Base-by-base conservation (phyloP, 1,284 basidiomycete genomes). In the Porodaedalea pini region DNA sequence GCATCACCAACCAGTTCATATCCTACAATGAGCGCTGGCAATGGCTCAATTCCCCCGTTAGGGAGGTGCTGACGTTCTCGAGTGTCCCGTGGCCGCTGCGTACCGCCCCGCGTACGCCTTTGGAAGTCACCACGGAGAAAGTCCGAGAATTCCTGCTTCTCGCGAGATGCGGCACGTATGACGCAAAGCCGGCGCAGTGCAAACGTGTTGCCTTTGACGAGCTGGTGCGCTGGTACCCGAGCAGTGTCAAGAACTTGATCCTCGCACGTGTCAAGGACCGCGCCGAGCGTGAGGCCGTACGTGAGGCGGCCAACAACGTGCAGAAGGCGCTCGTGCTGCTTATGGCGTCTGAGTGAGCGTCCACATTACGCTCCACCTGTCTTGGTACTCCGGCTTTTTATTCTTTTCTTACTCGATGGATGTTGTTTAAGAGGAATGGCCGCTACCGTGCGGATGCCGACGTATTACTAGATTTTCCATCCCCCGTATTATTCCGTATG, bases 171-270 rank as follows among this genome's bases (percentile, higher is more conserved):
- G 85, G 85, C 17, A 71, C 73, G 51, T 71, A 23, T 27, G 45
- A 13, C 6, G 8, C 13, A 13, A 31, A 15, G 45, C 71, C 19
- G 75, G 78, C 60, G 10, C 11, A 6, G 45, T 47, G 25, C 25
- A n/a, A n/a, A n/a, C n/a, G 3, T 29, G 25, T 85, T 51, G 76
- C 88, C 58, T 77, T 80, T 48, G 73, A 69, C 32, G 86, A 83
- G 2, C 75, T 87, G 67, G 76, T 85, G 29, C 73, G 84, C 51
- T 90, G 88, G 87, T 88, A 89, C 66, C 88, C 88, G 2, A 88
- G 90, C 68, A 74, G 85, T 44, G 89, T 90, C 71, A 27, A 31
- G 45, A 17, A 47, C 11, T 31, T 23, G 45, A 17, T 47, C 3
- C 10, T 47, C 15, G 6, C 21, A 7, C 25, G 29, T 10, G n/a